Evolutionary conservation across 2,329 filamentous ascomycete species (phyloP), one percentile per base, ranked within the genome.

Genomic region (Coniochaeta prunicola): DNA sequence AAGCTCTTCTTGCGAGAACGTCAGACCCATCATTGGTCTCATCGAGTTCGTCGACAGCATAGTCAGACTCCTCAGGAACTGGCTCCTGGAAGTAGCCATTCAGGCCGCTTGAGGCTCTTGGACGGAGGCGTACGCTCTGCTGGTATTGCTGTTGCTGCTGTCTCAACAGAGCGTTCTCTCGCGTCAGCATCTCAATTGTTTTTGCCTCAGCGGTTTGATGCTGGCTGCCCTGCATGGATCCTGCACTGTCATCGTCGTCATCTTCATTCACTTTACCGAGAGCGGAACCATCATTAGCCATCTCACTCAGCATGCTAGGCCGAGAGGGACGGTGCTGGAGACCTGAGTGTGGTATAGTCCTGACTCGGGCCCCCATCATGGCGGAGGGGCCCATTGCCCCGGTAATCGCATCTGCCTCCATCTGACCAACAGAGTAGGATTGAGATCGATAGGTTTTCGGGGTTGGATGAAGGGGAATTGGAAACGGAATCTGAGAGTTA

Each of bases 361-460:
- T 79, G 55, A 79, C 74, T 54, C 83, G 78, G n/a, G 80, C 76
- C 13, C 77, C 71, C 45, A 84, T 70, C 24, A 80, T 74, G 3
- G 81, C 73, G 4, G 81, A 75, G 3, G 79, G 71, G 59, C 72
- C 75, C 70, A 80, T 73, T 2, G 73, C 67, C 28, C 76, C 65
- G 3, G 74, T 66, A 3, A 67, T 67, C 15, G 74, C 74, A 60
- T 93, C 90, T 1, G 87, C 82, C 57, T 96, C 92, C 61, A 92
- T 79, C 70, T 97, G 92, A 4, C 92, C 92, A 54, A 96, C 93
- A 0, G 93, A 97, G 73, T 97, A 97, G 4, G 94, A 97, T 72
- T 97, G 91, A 6, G 94, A 99, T 48, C 94, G 87, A 67, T 96
- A 94, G 1, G 91, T 92, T 73, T 97, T 97, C 1, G 90, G 90